Percentiles rank a stretch among this genome's conserved stretches.
Evolutionary conservation across 805 yeast species (phyloP).

Genomic region (Yarrowia sp.): DNA sequence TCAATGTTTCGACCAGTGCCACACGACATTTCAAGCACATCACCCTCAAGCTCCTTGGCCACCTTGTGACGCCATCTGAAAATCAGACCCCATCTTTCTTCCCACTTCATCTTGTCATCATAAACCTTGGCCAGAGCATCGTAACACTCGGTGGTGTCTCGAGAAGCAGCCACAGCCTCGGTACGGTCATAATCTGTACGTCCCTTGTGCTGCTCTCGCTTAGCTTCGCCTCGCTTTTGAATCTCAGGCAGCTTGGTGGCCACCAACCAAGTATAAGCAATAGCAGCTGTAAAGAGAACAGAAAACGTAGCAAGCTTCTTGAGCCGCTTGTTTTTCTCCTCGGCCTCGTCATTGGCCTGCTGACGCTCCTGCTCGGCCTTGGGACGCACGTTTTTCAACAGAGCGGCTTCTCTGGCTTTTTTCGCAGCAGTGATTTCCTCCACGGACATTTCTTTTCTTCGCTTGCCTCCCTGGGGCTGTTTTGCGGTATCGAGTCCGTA

Average conservation of each 20-base stretch:
- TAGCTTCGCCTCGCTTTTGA: slow-evolving; percentile 11
- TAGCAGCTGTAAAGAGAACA: slow-evolving; percentile 5
- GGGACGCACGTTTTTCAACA: slow-evolving; percentile 21
- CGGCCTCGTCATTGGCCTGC: slow-evolving; percentile 1
- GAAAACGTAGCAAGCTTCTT: slow-evolving; percentile 8
- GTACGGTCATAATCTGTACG: slow-evolving; percentile 11
- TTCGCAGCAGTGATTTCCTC: not conserved
- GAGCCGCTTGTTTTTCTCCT: slow-evolving; percentile 17
- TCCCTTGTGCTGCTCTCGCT: not conserved
- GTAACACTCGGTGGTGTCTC: slow-evolving; percentile 23
- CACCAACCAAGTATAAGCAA: slow-evolving; percentile 20
- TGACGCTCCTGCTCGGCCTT: slow-evolving; percentile 13
- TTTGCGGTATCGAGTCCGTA: slow-evolving; percentile 13
- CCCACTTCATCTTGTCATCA: slow-evolving; percentile 74
- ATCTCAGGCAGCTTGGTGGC: slow-evolving; percentile 14
- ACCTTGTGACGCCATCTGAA: slow-evolving; percentile 69
- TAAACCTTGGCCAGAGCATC: slow-evolving; percentile 62
- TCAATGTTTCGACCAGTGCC: slow-evolving; percentile 94
- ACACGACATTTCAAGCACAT: slow-evolving; percentile 89
- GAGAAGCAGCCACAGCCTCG: not conserved
- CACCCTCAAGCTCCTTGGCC: slow-evolving; percentile 76
- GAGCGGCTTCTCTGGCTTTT: not conserved
- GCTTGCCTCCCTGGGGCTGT: slow-evolving; percentile 2
- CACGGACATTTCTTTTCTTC: not conserved
- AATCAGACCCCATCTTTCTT: slow-evolving; percentile 49